Percentiles rank a stretch among this genome's conserved stretches.
Conservation (phyloP, 1,284 basidiomycete genomes). For the Cutaneotrichosporon sp. region DNA sequence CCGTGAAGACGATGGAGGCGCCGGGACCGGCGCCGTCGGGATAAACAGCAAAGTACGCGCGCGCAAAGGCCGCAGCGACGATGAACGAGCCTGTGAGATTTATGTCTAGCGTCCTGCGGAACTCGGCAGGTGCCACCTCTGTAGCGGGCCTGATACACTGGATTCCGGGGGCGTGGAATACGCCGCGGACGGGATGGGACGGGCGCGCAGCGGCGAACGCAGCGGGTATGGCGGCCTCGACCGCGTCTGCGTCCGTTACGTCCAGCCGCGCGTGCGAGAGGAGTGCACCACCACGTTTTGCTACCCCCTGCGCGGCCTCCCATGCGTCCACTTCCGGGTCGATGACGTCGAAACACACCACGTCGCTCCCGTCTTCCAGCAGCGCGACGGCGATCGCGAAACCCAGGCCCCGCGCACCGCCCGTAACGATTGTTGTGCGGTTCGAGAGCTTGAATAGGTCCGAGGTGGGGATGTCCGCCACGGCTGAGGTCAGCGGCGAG, state of each 20-base stretch:
- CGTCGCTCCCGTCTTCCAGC: slow-evolving; percentile 67
- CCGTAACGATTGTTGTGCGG: slow-evolving; percentile 68
- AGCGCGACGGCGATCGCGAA: slow-evolving; percentile 71
- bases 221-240: slow-evolving; percentile 57
- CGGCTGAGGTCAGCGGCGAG: slow-evolving; percentile 1
- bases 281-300: slow-evolving; percentile 49
- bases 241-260: slow-evolving; percentile 56
- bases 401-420: slow-evolving; percentile 71
- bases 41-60: slow-evolving; percentile 63
- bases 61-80: slow-evolving; percentile 71
- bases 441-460: slow-evolving; percentile 59
- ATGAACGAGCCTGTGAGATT: slow-evolving; percentile 72
- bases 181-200: slow-evolving; percentile 22
- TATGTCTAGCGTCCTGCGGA: slow-evolving; percentile 64
- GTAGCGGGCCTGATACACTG: slow-evolving; percentile 59
- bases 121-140: slow-evolving; percentile 63
- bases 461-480: not conserved
- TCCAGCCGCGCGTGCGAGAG: slow-evolving; percentile 63
- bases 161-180: slow-evolving; percentile 70
- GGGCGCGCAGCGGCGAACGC: slow-evolving; percentile 62
- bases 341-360: slow-evolving; percentile 70
- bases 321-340: slow-evolving; percentile 60
- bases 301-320: slow-evolving; percentile 56
- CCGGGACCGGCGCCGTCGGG: not conserved
- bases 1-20: slow-evolving; percentile 67